Evolutionary conservation across 2,329 filamentous ascomycete genomes (phyloP).

Genomic region (Aspergillus eucalypticola): DNA sequence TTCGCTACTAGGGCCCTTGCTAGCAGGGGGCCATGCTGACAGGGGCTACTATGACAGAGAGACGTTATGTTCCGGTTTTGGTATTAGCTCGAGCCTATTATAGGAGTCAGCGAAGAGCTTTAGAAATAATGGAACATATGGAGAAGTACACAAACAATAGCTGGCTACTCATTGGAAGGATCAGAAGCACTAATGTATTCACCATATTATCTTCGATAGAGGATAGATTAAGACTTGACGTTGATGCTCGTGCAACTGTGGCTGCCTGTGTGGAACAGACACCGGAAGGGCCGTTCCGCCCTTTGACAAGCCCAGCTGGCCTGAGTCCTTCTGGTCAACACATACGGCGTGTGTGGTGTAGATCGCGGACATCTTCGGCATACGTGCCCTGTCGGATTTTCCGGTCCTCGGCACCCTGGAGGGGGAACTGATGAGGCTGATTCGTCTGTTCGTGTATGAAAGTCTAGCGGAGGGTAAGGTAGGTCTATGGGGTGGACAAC

Average conservation of each 20-base stretch:
- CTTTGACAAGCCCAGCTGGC: not conserved
- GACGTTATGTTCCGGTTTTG: not conserved
- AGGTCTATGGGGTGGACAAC: not conserved
- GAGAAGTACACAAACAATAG: not conserved
- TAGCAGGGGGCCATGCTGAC: slow-evolving; percentile 1
- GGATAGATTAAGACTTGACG: not conserved
- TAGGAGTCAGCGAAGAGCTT: not conserved
- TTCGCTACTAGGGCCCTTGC: not conserved
- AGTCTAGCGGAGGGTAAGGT: not conserved
- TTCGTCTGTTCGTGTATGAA: not conserved
- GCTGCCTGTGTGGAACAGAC: not conserved
- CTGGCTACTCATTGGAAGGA: too few species aligned
- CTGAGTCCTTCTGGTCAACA: not conserved
- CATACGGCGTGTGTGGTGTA: not conserved
- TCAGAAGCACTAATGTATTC: not conserved
- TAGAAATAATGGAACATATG: not conserved
- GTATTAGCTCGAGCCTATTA: not conserved
- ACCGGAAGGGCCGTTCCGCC: slow-evolving; percentile 2
- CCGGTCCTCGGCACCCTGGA: not conserved
- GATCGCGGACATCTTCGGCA: slow-evolving; percentile 2
- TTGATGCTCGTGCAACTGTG: not conserved
- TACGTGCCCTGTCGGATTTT: not conserved
- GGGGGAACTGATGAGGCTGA: slow-evolving; percentile 2
- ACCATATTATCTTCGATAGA: too few species aligned
- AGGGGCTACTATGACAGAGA: not conserved